Percentiles rank a stretch among this genome's conserved stretches.
Conservation (phyloP, 495 filamentous ascomycete species). For the Talaromyces proteolyticus region DNA sequence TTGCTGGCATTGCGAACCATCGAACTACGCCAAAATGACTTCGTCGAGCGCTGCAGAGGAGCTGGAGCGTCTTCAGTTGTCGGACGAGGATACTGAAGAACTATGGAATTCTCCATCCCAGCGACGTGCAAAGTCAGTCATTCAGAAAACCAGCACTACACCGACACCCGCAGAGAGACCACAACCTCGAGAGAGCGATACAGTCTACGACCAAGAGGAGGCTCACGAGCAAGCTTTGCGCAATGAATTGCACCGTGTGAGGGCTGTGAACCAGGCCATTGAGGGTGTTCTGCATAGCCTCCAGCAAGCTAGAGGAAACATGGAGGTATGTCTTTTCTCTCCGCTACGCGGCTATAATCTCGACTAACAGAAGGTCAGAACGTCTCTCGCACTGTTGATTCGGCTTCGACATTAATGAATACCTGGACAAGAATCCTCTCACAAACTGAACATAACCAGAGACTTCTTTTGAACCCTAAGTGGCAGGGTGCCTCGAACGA, state of each 20-base stretch:
- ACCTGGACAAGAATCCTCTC: constrained; percentile 95
- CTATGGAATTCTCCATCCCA: constrained; percentile 70
- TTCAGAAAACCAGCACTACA: constrained; percentile 7
- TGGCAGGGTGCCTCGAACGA: constrained; percentile 91
- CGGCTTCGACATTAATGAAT: constrained; percentile 88
- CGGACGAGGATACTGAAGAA: constrained; percentile 56
- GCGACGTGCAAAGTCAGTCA: constrained; percentile 19
- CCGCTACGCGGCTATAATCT: not conserved
- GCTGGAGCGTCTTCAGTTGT: constrained; percentile 46
- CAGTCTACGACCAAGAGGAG: constrained; percentile 60
- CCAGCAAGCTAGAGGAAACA: constrained; percentile 78
- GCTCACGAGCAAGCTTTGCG: constrained; percentile 66
- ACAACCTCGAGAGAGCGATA: constrained; percentile 39
- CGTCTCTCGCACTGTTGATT: constrained; percentile 76
- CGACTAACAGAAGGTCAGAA: constrained; percentile 46
- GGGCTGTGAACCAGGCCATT: constrained; percentile 80
- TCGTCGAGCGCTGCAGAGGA: constrained; percentile 35
- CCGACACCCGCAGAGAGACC: constrained; percentile 28
- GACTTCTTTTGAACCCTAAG: constrained; percentile 76
- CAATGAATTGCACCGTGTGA: constrained; percentile 74
- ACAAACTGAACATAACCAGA: constrained; percentile 95
- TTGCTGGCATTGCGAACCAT: not conserved
- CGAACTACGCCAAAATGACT: constrained; percentile 15
- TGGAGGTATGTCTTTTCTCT: constrained; percentile 58
- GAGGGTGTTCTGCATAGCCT: constrained; percentile 77